phyloP scores from a whole-genome alignment of 805 yeast genomes.

The Scheffersomyces coipomensis region DNA sequence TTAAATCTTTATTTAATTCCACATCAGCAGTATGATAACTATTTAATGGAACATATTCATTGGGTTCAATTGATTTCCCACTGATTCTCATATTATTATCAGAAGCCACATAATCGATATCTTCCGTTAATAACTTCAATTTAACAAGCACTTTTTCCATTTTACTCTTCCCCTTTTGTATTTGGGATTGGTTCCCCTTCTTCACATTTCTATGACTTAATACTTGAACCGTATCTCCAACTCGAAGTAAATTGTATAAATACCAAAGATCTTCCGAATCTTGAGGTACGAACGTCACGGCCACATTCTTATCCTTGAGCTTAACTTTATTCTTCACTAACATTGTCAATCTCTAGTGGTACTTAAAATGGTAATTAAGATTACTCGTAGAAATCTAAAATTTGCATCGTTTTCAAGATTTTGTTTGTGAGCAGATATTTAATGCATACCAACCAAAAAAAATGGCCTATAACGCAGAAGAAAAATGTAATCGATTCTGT shows the following conservation, averaged over 20 bases:
- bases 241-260: constrained; percentile 73
- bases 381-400: too few species aligned
- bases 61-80: constrained; percentile 69
- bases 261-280: constrained; percentile 94
- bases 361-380: too few species aligned
- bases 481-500: too few species aligned
- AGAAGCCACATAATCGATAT: constrained; percentile 74
- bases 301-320: constrained; percentile 59
- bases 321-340: constrained; percentile 11
- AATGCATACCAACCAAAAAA: too few species aligned
- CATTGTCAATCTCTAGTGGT: too few species aligned
- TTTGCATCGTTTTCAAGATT: too few species aligned
- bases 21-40: constrained; percentile 87
- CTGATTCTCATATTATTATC: constrained; percentile 76
- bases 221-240: constrained; percentile 72
- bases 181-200: constrained; percentile 26
- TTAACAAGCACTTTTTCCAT: constrained; percentile 44
- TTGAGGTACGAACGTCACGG: constrained; percentile 68
- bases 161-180: constrained; percentile 49
- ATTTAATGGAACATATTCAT: constrained; percentile 77
- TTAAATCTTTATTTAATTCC: constrained; percentile 65
- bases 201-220: constrained; percentile 66
- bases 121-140: constrained; percentile 60
- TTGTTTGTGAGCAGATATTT: too few species aligned
- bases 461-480: too few species aligned